phyloP scores from a whole-genome alignment of 805 yeast species.

The Grigorovia humatica region DNA sequence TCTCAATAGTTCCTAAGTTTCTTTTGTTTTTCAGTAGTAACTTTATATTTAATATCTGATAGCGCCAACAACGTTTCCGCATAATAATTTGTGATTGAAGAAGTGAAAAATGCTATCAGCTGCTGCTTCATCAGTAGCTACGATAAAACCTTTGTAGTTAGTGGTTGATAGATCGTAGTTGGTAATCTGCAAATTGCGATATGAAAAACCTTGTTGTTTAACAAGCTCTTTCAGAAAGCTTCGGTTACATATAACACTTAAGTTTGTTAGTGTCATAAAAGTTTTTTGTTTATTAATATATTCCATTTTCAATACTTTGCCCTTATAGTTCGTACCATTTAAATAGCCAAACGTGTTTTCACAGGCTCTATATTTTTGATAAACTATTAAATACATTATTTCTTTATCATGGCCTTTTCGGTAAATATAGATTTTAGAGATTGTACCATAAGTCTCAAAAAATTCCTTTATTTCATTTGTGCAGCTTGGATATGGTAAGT shows the following conservation, averaged over 20 bases:
- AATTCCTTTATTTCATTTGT: neutral
- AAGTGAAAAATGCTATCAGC: constrained; percentile 17
- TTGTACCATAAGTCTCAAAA: neutral
- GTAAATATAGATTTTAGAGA: neutral
- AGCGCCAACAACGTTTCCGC: constrained; percentile 19
- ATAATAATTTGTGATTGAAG: constrained; percentile 19
- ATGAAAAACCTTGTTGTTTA: constrained; percentile 16
- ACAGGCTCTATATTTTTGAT: neutral
- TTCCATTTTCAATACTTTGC: neutral
- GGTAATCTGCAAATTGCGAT: constrained; percentile 10
- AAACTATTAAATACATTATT: neutral
- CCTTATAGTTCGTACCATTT: neutral
- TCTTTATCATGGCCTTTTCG: neutral
- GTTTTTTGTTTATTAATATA: neutral
- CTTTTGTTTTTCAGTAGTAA: neutral
- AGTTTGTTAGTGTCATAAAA: constrained; percentile 16
- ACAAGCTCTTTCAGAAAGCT: constrained; percentile 20
- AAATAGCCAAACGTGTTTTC: neutral
- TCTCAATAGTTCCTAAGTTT: neutral
- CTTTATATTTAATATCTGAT: constrained; percentile 11
- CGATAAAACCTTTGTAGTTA: constrained; percentile 17
- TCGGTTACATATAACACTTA: constrained; percentile 22
- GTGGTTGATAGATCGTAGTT: constrained; percentile 10
- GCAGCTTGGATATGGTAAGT: neutral
- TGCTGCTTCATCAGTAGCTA: constrained; percentile 14